phyloP scores from a whole-genome alignment of 169 alveolate genomes.

The Theileria annulata region DNA sequence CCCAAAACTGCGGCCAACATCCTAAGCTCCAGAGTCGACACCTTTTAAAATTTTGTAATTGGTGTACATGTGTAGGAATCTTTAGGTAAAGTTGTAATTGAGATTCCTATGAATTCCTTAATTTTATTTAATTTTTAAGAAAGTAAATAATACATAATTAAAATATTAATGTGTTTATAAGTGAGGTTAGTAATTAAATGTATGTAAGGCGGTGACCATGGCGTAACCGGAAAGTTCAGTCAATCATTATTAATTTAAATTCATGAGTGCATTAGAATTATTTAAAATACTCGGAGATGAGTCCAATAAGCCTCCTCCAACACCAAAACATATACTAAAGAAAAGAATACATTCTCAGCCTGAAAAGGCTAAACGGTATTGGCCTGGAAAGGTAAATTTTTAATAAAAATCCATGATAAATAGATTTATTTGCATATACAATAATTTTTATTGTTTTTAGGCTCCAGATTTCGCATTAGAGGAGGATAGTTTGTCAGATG shows the following conservation, averaged over 20 bases:
- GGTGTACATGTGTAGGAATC: background rate
- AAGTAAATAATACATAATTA: background rate
- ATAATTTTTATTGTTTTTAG: background rate
- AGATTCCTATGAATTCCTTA: background rate
- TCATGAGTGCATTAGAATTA: slow-evolving; percentile 60
- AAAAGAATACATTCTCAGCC: slow-evolving; percentile 37
- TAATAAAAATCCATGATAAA: background rate
- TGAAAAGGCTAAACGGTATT: slow-evolving; percentile 38
- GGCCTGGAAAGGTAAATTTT: slow-evolving; percentile 70
- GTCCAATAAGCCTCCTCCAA: slow-evolving; percentile 48
- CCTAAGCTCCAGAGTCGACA: slow-evolving; percentile 29
- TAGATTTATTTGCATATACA: background rate
- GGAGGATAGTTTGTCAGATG: slow-evolving; percentile 12
- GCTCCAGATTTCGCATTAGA: slow-evolving; percentile 39
- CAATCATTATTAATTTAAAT: background rate
- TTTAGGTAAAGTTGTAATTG: background rate
- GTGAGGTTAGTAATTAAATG: background rate
- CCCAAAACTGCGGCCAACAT: slow-evolving; percentile 32
- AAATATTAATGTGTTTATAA: slow-evolving; percentile 1
- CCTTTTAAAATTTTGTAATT: slow-evolving; percentile 12
- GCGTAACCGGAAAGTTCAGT: background rate
- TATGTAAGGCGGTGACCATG: background rate
- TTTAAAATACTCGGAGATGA: slow-evolving; percentile 63
- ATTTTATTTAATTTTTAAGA: background rate
- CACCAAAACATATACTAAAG: slow-evolving; percentile 50